Conservation (phyloP, 768 basidiomycete genomes). For the Russula dissimulans region DNA sequence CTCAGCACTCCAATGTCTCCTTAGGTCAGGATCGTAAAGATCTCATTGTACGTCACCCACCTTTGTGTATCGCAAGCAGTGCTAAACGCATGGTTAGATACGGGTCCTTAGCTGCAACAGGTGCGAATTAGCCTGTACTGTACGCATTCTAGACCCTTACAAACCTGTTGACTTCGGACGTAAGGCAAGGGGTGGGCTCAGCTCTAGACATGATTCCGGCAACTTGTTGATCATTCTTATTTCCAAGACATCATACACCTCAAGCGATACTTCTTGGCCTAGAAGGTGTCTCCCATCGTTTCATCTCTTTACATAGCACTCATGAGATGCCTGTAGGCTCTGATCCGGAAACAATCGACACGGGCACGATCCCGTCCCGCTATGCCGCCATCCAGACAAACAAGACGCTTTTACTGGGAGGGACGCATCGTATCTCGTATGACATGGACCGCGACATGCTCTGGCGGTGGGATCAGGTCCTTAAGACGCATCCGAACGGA, state of each 20-base stretch:
- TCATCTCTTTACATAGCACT: background rate
- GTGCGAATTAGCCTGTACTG: slow-evolving; percentile 27
- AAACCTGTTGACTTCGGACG: background rate
- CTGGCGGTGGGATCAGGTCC: slow-evolving; percentile 85
- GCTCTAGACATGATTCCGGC: slow-evolving; percentile 3
- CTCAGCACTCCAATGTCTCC: background rate
- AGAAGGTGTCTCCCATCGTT: slow-evolving; percentile 36
- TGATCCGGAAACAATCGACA: slow-evolving; percentile 91
- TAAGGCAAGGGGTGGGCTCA: slow-evolving; percentile 64
- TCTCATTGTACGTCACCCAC: slow-evolving; percentile 53
- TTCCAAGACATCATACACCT: slow-evolving; percentile 68
- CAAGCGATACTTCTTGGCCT: slow-evolving; percentile 79
- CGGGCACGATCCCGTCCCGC: slow-evolving; percentile 69
- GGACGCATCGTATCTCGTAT: slow-evolving; percentile 68
- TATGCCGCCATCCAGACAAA: slow-evolving; percentile 59
- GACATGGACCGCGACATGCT: slow-evolving; percentile 90
- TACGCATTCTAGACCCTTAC: background rate
- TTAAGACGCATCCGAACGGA: slow-evolving; percentile 85
- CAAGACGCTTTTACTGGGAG: slow-evolving; percentile 61
- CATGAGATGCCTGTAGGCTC: slow-evolving; percentile 37
- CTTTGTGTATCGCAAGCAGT: background rate
- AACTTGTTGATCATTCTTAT: background rate
- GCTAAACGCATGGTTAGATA: slow-evolving; percentile 40
- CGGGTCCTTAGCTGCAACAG: slow-evolving; percentile 90
- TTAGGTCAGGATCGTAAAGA: slow-evolving; percentile 73